Evolutionary conservation across 345 rosid genomes (phyloP).

Genomic region (Erysimum cheiranthoides): DNA sequence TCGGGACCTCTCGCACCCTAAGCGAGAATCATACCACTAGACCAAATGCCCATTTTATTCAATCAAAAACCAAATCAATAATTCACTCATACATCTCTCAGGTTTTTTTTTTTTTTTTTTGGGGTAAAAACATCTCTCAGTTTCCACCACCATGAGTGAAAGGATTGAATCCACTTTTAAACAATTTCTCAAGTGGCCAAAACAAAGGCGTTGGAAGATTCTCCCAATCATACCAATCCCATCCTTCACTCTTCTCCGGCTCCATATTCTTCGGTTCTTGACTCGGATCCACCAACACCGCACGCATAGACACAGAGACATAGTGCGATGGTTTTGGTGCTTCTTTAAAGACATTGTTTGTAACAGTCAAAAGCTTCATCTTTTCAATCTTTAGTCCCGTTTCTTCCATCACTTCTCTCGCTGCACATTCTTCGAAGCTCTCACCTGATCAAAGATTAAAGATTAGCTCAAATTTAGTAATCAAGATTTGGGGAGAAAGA

Average conservation of each 20-base stretch:
- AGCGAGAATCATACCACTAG: constrained; percentile 58
- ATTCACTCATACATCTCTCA: not conserved
- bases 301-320: constrained; percentile 64
- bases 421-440: constrained; percentile 85
- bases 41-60: not conserved
- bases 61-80: not conserved
- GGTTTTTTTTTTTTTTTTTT: too few species aligned
- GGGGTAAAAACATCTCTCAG: too few species aligned
- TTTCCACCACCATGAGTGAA: not conserved
- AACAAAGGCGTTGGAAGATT: constrained; percentile 76
- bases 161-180: constrained; percentile 66
- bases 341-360: constrained; percentile 62
- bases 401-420: constrained; percentile 81
- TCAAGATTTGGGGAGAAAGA: not conserved
- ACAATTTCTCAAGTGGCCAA: constrained; percentile 75
- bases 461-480: not conserved
- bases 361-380: constrained; percentile 63
- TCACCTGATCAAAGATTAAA: constrained; percentile 55
- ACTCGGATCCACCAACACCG: constrained; percentile 51
- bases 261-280: constrained; percentile 66
- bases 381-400: constrained; percentile 65
- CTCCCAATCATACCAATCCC: constrained; percentile 88
- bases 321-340: constrained; percentile 70
- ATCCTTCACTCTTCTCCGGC: constrained; percentile 73
- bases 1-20: constrained; percentile 87